Conservation (phyloP, 192 early-diverging fungal species). For the Gryganskiella cystojenkinii region DNA sequence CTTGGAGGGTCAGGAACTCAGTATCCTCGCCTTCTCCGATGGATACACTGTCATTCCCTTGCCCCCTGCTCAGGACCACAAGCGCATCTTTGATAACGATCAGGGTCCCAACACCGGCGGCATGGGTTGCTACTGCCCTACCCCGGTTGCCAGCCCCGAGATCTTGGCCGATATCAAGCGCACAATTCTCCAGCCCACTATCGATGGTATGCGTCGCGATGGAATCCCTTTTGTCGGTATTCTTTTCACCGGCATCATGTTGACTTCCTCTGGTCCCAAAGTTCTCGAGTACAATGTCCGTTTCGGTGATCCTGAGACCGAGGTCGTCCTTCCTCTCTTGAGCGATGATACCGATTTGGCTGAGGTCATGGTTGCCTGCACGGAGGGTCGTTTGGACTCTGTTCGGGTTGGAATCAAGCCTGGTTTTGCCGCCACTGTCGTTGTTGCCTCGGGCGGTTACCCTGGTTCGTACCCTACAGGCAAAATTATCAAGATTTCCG, state of each 20-base stretch:
- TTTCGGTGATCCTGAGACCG: constrained; percentile 99
- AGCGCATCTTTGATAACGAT: constrained; percentile 95
- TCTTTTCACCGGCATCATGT: constrained; percentile 97
- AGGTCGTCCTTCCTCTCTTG: constrained; percentile 93
- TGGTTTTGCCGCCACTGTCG: constrained; percentile 90
- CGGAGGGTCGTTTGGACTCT: constrained; percentile 91
- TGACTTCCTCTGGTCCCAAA: constrained; percentile 90
- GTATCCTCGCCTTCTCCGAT: constrained; percentile 91
- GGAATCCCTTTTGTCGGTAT: constrained; percentile 97
- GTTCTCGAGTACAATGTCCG: constrained; percentile 98
- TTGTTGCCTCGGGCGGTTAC: constrained; percentile 93
- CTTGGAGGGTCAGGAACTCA: constrained; percentile 93
- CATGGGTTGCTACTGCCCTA: constrained; percentile 98
- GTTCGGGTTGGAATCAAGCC: constrained; percentile 78
- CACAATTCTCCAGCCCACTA: constrained; percentile 89
- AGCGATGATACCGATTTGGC: constrained; percentile 86
- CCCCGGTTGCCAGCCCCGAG: constrained; percentile 87
- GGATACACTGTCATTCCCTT: constrained; percentile 92
- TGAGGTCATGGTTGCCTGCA: constrained; percentile 88
- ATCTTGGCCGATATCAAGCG: constrained; percentile 77
- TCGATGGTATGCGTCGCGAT: constrained; percentile 96
- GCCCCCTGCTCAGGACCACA: constrained; percentile 99
- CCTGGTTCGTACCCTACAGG: constrained; percentile 90
- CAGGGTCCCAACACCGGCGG: constrained; percentile 97
- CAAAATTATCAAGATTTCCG: constrained; percentile 73